Percentiles rank a stretch among this genome's conserved stretches.
These are phyloP conservation scores for Annulohypoxylon stygium DNA, from an alignment of 495 filamentous ascomycete species.

Conservation along the genomic window DNA sequence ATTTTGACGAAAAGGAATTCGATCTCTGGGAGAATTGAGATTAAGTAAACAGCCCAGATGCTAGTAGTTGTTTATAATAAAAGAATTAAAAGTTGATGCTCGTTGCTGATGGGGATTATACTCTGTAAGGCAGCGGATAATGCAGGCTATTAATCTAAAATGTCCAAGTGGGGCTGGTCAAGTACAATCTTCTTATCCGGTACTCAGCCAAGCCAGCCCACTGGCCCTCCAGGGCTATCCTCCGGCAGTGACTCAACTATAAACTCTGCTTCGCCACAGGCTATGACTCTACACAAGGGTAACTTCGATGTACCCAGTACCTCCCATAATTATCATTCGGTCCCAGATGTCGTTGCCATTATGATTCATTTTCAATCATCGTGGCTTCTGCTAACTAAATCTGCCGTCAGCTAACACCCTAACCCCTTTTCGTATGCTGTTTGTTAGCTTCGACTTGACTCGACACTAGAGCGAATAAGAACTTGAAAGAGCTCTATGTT, in stretches of 20 bases:
- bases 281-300: constrained; percentile 16
- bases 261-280: constrained; percentile 43
- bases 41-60: neutral
- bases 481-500: neutral
- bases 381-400: neutral
- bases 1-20: constrained; percentile 29
- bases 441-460: constrained; percentile 10
- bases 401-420: neutral
- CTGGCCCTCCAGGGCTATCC: neutral
- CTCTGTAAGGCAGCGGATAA: constrained; percentile 21
- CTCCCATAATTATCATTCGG: neutral
- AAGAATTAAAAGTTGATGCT: neutral
- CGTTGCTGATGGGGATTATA: constrained; percentile 4
- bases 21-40: neutral
- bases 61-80: neutral
- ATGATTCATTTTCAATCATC: constrained; percentile 49
- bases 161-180: constrained; percentile 19
- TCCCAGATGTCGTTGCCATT: constrained; percentile 19
- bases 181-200: constrained; percentile 22
- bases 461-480: neutral
- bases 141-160: constrained; percentile 35
- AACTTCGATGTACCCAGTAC: constrained; percentile 8
- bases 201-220: neutral
- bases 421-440: neutral
- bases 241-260: constrained; percentile 29